Evolutionary conservation across 768 basidiomycete species (phyloP), one percentile per base, ranked within the genome.

Genomic region (Podaxis sp.): DNA sequence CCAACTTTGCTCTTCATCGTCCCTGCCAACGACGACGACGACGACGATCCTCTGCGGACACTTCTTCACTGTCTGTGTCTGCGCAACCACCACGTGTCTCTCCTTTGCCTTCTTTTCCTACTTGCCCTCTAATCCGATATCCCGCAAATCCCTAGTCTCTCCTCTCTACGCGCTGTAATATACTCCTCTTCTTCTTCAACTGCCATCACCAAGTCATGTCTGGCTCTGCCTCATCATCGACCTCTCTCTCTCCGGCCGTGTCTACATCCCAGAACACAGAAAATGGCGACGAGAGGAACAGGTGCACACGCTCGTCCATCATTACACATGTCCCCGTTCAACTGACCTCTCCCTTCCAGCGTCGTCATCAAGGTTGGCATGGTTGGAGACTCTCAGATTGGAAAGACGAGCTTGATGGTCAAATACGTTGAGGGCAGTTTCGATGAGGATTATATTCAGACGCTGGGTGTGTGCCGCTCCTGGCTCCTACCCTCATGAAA

Each of bases 361-460:
- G 93, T 97, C 68, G 94, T 96, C 56, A 91, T 97, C 74, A 98
- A 99, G 75, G 96, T 99, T 54, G 96, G 96, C 59, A 99, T 99
- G 96, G 94, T 99, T 50, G 97, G 97, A 53, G 96, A 99, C 79
- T 95, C 94, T 70, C 96, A 98, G 80, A 98, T 98, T 71, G 95
- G 96, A 67, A 98, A 98, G 84, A 98, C 96, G 65, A 94, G 92
- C 76, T 81, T 98, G 72, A 98, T 98, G 96, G 95, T 98, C 75
- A 98, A 98, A 79, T 98, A 98, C 71, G 95, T 98, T 62, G 96
- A 99, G 78, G 96, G 96, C 55, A 93, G 90, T 76, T 97, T 96
- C 74, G 95, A 97, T 76, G 95, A 96, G 80, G 96, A 98, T 74
- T 98, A 98, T 78, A 98, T 99, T 73, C 96, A 98, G 85, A 98